Evolutionary conservation across 805 yeast genomes (phyloP).

Genomic region (Ogataea nakhonphanomensis): DNA sequence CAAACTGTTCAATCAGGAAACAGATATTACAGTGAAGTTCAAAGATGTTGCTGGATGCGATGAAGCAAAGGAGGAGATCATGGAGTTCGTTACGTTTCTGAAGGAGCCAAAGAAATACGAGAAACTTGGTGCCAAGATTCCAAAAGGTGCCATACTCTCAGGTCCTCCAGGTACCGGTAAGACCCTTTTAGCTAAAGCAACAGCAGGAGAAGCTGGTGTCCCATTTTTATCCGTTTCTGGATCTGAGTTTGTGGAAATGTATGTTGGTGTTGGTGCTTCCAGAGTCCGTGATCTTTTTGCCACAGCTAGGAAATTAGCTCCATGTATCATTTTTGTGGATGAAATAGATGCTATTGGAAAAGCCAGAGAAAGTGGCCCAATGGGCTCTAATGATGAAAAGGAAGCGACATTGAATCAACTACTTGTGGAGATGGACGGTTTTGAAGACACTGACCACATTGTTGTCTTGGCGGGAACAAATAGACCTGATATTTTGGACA

Average conservation of each 20-base stretch:
- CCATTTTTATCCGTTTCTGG: constrained; percentile 96
- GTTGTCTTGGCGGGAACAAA: constrained; percentile 98
- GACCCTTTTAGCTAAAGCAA: constrained; percentile 93
- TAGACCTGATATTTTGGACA: constrained; percentile 89
- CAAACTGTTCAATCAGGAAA: constrained; percentile 84
- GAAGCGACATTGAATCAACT: constrained; percentile 95
- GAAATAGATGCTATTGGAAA: constrained; percentile 99
- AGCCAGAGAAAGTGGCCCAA: constrained; percentile 59
- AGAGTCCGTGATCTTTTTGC: constrained; percentile 94
- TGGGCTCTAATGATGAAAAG: constrained; percentile 93
- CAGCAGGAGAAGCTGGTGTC: constrained; percentile 99
- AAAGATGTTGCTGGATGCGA: constrained; percentile 96
- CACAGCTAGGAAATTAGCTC: constrained; percentile 91
- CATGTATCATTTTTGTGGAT: constrained; percentile 93
- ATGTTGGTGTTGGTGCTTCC: constrained; percentile 98
- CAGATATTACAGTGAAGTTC: constrained; percentile 83
- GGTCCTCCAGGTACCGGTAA: constrained; percentile 99
- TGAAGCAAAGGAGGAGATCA: constrained; percentile 95
- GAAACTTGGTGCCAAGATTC: constrained; percentile 92
- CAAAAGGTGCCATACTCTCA: constrained; percentile 94
- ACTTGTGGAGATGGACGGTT: constrained; percentile 98
- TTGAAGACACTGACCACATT: constrained; percentile 83
- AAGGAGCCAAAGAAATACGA: constrained; percentile 90
- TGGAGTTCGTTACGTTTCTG: constrained; percentile 95
- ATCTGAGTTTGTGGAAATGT: constrained; percentile 97